These are phyloP conservation scores for Nothophoma quercina DNA, from an alignment of 2,329 filamentous ascomycete species.

Conservation along the genomic window DNA sequence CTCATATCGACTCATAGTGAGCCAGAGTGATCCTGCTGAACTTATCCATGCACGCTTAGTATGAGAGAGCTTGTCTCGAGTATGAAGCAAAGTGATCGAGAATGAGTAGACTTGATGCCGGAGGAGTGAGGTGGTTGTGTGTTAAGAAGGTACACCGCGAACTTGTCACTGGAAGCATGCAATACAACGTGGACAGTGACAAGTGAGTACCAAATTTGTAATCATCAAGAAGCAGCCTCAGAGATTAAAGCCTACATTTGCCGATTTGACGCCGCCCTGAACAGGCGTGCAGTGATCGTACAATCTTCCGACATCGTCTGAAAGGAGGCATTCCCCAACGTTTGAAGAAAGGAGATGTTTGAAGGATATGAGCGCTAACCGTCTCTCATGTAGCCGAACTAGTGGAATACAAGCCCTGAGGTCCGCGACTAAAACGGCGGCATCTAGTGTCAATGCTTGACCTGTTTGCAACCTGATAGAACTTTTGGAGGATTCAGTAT, in stretches of 20 bases:
- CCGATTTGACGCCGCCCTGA: constrained; percentile 38
- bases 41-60: not conserved
- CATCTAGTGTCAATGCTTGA: too few species aligned
- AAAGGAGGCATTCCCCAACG: constrained; percentile 18
- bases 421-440: too few species aligned
- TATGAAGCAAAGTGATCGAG: not conserved
- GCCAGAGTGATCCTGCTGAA: not conserved
- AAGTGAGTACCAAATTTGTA: constrained; percentile 9
- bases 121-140: not conserved
- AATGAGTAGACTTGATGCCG: constrained; percentile 1
- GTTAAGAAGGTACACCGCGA: constrained; percentile 1
- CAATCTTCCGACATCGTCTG: constrained; percentile 43
- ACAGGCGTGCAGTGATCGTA: constrained; percentile 32
- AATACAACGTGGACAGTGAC: constrained; percentile 2
- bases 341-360: constrained; percentile 5
- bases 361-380: constrained; percentile 22
- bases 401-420: too few species aligned
- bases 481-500: too few species aligned
- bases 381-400: too few species aligned
- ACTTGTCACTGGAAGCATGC: constrained; percentile 3
- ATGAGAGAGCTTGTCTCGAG: not conserved
- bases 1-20: constrained; percentile 16
- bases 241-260: constrained; percentile 39
- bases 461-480: too few species aligned
- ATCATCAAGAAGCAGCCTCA: constrained; percentile 12